Percentiles rank a stretch among this genome's conserved stretches.
phyloP scores from a whole-genome alignment of 164 flowering plant species.

The Chimonanthus salicifolius region DNA sequence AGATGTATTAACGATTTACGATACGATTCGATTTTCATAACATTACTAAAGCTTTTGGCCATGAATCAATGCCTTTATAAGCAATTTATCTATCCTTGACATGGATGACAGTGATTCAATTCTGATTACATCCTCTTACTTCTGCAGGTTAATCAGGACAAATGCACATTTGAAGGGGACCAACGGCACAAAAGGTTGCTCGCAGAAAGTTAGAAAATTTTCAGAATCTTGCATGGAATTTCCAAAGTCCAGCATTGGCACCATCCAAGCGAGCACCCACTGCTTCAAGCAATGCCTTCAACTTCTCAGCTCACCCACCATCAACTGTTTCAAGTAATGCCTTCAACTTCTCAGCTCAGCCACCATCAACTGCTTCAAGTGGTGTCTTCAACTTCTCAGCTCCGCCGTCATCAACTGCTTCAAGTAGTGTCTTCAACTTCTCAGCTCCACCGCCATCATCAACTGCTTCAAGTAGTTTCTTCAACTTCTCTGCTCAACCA shows the following conservation, averaged over 20 bases:
- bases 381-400: not conserved
- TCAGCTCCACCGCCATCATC: not conserved
- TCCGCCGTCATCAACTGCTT: slow-evolving; percentile 5
- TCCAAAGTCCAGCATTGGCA: not conserved
- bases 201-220: slow-evolving; percentile 30
- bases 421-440: not conserved
- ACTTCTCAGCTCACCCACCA: not conserved
- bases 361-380: not conserved
- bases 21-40: too few relatives aligned
- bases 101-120: not conserved
- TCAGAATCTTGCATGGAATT: not conserved
- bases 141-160: slow-evolving; percentile 35
- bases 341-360: not conserved
- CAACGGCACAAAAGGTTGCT: slow-evolving; percentile 51
- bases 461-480: too few relatives aligned
- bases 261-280: not conserved
- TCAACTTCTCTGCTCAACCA: not conserved
- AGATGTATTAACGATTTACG: too few relatives aligned
- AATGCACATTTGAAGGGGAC: slow-evolving; percentile 43
- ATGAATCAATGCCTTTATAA: too few relatives aligned
- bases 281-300: not conserved
- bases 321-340: not conserved
- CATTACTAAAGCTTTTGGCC: too few relatives aligned
- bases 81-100: not conserved
- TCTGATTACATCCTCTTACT: slow-evolving; percentile 1